Conservation (phyloP, 1,284 basidiomycete genomes). For the Ceratobasidium sp. region DNA sequence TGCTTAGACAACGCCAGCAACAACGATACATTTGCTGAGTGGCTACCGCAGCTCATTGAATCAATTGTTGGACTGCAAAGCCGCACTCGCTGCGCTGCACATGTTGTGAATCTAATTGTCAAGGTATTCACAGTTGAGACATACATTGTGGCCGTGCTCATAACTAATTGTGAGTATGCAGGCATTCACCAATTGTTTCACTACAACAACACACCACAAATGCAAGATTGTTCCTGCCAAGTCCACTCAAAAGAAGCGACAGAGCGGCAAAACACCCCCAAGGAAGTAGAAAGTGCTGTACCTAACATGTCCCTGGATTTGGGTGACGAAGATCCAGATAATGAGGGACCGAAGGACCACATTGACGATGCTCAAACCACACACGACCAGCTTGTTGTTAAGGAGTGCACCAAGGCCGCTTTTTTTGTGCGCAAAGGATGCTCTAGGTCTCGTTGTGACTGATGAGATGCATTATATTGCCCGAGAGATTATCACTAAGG, state of each 20-base stretch:
- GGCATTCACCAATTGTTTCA: slow-evolving; percentile 8
- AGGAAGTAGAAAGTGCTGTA: too few species aligned
- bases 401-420: not conserved
- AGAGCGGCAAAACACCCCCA: too few species aligned
- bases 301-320: too few species aligned
- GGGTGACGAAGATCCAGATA: too few species aligned
- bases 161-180: not conserved
- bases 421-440: too few species aligned
- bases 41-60: not conserved
- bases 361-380: not conserved
- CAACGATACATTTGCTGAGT: not conserved
- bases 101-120: slow-evolving; percentile 6
- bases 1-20: slow-evolving; percentile 3
- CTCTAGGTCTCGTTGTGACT: too few species aligned
- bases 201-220: not conserved
- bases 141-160: too few species aligned
- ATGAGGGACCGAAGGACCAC: too few species aligned
- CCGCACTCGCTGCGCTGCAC: slow-evolving; percentile 8
- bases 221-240: not conserved
- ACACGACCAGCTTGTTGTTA: slow-evolving; percentile 3
- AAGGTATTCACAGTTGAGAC: not conserved
- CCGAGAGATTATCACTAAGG: too few species aligned
- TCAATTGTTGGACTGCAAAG: too few species aligned
- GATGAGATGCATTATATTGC: too few species aligned
- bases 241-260: not conserved